Conservation (phyloP, 2,329 filamentous ascomycete genomes). For the Arthrobotrys musiformis region DNA sequence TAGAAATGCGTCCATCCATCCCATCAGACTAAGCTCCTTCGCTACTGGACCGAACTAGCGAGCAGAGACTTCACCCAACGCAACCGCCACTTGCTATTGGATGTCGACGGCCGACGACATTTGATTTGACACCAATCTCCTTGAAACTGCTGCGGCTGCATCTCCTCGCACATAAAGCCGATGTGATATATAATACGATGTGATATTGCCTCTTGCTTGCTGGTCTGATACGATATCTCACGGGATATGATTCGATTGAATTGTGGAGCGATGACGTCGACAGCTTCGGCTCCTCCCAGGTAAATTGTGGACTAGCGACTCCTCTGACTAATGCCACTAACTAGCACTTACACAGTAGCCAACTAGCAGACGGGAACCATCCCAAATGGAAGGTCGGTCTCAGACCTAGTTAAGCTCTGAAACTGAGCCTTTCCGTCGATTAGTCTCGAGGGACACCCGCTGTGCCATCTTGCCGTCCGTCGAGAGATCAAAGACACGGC, state of each 20-base stretch:
- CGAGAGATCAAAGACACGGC: constrained; percentile 39
- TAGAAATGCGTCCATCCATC: background rate
- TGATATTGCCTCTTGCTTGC: background rate
- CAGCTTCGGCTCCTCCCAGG: constrained; percentile 3
- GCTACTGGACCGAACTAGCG: background rate
- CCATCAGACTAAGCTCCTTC: no score
- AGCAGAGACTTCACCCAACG: constrained; percentile 13
- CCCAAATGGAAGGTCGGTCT: constrained; percentile 39
- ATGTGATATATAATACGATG: background rate
- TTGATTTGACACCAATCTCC: background rate
- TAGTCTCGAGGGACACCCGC: constrained; percentile 36
- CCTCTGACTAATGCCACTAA: background rate
- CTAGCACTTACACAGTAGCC: no score
- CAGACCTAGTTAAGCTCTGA: constrained; percentile 49
- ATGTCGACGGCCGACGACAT: background rate
- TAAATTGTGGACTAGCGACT: background rate
- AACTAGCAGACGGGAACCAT: constrained; percentile 30
- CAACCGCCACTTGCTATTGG: constrained; percentile 1
- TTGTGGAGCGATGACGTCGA: constrained; percentile 11
- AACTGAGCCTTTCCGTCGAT: constrained; percentile 26
- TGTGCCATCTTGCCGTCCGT: constrained; percentile 32
- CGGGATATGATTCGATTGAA: background rate
- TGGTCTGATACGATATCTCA: background rate
- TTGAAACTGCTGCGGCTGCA: background rate
- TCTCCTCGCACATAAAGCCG: background rate